Conservation (phyloP, 495 filamentous ascomycete species). For the Tuber umbilicatum region DNA sequence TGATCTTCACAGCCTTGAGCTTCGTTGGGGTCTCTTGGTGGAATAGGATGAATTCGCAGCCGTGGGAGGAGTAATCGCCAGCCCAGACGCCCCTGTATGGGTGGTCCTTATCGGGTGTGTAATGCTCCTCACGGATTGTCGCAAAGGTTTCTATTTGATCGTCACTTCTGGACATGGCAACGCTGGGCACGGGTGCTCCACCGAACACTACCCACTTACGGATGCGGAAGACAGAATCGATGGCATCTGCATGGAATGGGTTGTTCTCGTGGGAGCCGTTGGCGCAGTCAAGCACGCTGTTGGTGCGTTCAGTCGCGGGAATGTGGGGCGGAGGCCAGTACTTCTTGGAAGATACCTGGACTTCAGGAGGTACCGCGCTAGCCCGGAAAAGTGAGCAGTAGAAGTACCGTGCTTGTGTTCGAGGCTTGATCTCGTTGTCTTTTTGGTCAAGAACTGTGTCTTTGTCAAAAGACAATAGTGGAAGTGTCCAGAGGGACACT, state of each 20-base stretch:
- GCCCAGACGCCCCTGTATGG: conserved; percentile 87
- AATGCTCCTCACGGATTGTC: conserved; percentile 63
- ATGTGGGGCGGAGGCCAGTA: conserved; percentile 73
- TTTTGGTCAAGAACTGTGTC: conserved; percentile 42
- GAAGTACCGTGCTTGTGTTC: conserved; percentile 48
- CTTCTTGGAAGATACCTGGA: conserved; percentile 43
- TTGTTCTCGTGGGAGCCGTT: conserved; percentile 43
- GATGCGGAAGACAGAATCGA: conserved; percentile 64
- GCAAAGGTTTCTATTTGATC: conserved; percentile 68
- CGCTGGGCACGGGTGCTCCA: conserved; percentile 4
- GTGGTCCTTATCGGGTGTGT: conserved; percentile 69
- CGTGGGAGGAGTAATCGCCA: conserved; percentile 80
- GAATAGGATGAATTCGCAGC: conserved; percentile 80
- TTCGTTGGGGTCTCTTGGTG: conserved; percentile 53
- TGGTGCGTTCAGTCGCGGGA: conserved; percentile 55
- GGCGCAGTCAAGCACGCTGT: conserved; percentile 43
- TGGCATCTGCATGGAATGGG: conserved; percentile 46
- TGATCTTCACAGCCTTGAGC: conserved; percentile 79
- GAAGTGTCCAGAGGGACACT: conserved; percentile 62
- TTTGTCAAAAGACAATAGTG: conserved; percentile 60
- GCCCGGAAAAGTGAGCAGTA: conserved; percentile 47
- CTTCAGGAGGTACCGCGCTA: conserved; percentile 46
- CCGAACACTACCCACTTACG: conserved; percentile 62
- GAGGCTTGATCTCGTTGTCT: conserved; percentile 47
- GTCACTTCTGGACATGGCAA: conserved; percentile 44